phyloP scores from a whole-genome alignment of 305 asterid species.

The Withania somnifera region DNA sequence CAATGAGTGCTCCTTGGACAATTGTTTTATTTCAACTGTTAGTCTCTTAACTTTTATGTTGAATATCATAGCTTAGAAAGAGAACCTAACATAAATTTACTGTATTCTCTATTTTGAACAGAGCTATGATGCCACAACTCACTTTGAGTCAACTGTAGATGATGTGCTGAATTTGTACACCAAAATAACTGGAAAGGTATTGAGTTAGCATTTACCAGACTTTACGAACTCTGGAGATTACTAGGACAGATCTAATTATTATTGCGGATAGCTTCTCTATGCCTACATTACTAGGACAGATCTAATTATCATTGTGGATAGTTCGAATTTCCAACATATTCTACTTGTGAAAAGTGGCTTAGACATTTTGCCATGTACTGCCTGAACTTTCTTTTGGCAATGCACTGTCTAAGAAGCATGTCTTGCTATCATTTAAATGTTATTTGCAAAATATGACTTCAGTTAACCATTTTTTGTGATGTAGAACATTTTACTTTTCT shows the following conservation, averaged over 20 bases:
- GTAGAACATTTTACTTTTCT: neutral
- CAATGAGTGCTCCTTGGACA: slow-evolving; percentile 77
- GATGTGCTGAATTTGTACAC: slow-evolving; percentile 93
- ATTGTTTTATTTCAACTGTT: slow-evolving; percentile 85
- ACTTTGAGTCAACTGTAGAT: slow-evolving; percentile 87
- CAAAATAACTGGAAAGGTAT: slow-evolving; percentile 90
- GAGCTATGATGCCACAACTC: slow-evolving; percentile 98
- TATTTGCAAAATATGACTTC: neutral
- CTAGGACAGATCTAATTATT: neutral
- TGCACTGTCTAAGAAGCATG: neutral
- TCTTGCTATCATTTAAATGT: neutral
- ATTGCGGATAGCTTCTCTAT: neutral
- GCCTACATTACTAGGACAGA: neutral
- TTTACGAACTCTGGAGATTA: neutral
- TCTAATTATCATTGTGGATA: neutral
- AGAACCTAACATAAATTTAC: slow-evolving; percentile 7
- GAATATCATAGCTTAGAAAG: neutral
- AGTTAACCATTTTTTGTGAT: neutral
- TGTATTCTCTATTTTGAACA: slow-evolving; percentile 21
- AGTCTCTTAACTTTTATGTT: slow-evolving; percentile 19
- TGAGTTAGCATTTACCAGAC: neutral
- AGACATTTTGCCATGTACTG: neutral
- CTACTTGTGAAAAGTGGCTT: neutral
- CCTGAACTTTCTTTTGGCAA: neutral
- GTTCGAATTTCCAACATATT: neutral